Evolutionary conservation across 176 grass and related monocot genomes (phyloP).

Genomic region (Hordeum marinum): DNA sequence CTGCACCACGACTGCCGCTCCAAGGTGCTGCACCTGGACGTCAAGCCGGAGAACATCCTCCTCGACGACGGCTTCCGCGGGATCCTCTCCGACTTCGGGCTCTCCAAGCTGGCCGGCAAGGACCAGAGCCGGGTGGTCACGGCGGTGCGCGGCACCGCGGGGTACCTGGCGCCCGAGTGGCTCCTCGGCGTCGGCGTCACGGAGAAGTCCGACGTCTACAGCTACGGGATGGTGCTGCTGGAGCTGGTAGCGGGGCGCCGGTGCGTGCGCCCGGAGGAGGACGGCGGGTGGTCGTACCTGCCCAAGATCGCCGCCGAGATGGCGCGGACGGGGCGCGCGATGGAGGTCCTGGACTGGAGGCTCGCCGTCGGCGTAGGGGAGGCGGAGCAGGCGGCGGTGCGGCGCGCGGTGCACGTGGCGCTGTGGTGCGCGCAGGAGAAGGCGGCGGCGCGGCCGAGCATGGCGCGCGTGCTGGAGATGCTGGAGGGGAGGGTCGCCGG

Average conservation of each 20-base stretch:
- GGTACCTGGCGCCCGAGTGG: constrained; percentile 77
- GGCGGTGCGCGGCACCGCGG: constrained; percentile 54
- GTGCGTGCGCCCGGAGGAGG: constrained; percentile 16
- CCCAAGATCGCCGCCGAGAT: constrained; percentile 43
- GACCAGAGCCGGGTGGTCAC: constrained; percentile 67
- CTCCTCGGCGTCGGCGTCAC: constrained; percentile 47
- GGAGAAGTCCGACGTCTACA: constrained; percentile 73
- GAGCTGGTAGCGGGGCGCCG: constrained; percentile 62
- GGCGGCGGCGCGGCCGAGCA: constrained; percentile 40
- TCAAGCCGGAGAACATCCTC: constrained; percentile 90
- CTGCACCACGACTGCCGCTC: constrained; percentile 58
- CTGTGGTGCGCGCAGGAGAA: constrained; percentile 76
- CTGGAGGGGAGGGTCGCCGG: constrained; percentile 39
- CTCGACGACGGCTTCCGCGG: constrained; percentile 52
- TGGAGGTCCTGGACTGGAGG: constrained; percentile 50
- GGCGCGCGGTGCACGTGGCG: constrained; percentile 45
- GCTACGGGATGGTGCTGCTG: constrained; percentile 74
- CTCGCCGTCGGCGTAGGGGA: not conserved
- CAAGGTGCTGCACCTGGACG: constrained; percentile 72
- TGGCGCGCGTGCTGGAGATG: constrained; percentile 74
- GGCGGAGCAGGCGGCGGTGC: constrained; percentile 14
- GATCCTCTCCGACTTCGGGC: constrained; percentile 50
- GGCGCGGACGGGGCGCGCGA: constrained; percentile 29
- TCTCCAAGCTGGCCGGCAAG: constrained; percentile 51
- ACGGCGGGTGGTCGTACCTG: constrained; percentile 54